phyloP scores from a whole-genome alignment of 2,329 filamentous ascomycete genomes.

The Tothia fuscella region DNA sequence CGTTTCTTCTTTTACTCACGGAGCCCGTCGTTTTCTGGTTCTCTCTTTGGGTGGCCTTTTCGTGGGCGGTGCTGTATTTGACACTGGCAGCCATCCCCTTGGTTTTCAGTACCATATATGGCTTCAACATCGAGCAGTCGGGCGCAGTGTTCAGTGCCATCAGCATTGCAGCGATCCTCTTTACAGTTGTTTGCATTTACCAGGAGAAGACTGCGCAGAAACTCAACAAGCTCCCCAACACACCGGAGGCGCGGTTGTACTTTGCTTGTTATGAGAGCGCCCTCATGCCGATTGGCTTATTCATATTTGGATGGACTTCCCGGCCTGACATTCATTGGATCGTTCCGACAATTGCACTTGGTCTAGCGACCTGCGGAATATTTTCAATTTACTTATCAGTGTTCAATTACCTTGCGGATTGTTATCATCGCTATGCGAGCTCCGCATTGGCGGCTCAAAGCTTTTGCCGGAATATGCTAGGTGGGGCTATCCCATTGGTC shows the following conservation, averaged over 20 bases:
- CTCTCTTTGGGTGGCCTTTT: slow-evolving; percentile 79
- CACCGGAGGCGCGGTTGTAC: slow-evolving; percentile 69
- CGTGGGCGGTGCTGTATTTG: slow-evolving; percentile 80
- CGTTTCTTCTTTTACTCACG: slow-evolving; percentile 65
- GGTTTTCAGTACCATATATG: slow-evolving; percentile 57
- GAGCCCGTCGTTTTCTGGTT: slow-evolving; percentile 78
- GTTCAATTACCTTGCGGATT: slow-evolving; percentile 88
- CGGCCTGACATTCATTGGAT: slow-evolving; percentile 56
- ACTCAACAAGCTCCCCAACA: slow-evolving; percentile 25
- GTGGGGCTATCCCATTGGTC: slow-evolving; percentile 69
- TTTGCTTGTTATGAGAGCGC: slow-evolving; percentile 67
- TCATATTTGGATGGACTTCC: slow-evolving; percentile 67
- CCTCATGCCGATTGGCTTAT: slow-evolving; percentile 67
- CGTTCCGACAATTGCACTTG: slow-evolving; percentile 56
- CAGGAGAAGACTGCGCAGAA: slow-evolving; percentile 55
- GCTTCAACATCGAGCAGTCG: slow-evolving; percentile 54
- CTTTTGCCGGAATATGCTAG: slow-evolving; percentile 75
- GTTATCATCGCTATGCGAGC: slow-evolving; percentile 73
- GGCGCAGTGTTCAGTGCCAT: slow-evolving; percentile 66
- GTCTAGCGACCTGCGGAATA: slow-evolving; percentile 71
- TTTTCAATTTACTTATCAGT: slow-evolving; percentile 77
- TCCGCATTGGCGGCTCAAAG: slow-evolving; percentile 78
- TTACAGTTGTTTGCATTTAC: slow-evolving; percentile 56
- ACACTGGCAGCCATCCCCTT: slow-evolving; percentile 72
- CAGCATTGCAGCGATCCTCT: slow-evolving; percentile 52